These are phyloP conservation scores for Saturnispora zaruensis DNA, from an alignment of 805 yeast genomes.

Conservation along the genomic window DNA sequence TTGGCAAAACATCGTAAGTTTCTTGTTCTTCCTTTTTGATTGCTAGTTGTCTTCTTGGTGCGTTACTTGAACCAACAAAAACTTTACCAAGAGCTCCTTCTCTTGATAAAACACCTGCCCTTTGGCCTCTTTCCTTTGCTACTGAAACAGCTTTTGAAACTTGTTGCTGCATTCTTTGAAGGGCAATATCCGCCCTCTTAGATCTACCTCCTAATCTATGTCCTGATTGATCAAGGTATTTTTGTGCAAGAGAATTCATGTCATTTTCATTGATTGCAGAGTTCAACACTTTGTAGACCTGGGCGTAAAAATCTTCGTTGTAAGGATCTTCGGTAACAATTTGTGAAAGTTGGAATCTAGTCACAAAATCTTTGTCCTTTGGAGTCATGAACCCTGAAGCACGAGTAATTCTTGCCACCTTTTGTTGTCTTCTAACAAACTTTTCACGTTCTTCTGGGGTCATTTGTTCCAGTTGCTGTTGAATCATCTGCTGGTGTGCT, in stretches of 20 bases:
- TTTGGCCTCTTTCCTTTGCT: constrained; percentile 74
- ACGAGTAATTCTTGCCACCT: constrained; percentile 64
- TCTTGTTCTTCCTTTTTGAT: constrained; percentile 30
- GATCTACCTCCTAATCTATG: constrained; percentile 81
- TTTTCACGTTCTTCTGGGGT: constrained; percentile 68
- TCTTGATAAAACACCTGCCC: constrained; percentile 48
- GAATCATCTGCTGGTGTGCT: constrained; percentile 23
- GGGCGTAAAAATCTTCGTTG: constrained; percentile 93
- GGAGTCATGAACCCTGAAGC: constrained; percentile 95
- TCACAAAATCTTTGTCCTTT: constrained; percentile 91
- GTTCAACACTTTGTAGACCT: constrained; percentile 75
- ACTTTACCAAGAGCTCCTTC: constrained; percentile 91
- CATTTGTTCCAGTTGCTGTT: constrained; percentile 34
- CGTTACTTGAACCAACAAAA: constrained; percentile 67
- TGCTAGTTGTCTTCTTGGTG: constrained; percentile 81
- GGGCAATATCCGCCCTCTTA: constrained; percentile 79
- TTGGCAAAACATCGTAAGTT: constrained; percentile 22
- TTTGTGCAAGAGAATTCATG: constrained; percentile 81
- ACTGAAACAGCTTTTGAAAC: constrained; percentile 93
- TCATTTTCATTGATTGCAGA: constrained; percentile 47
- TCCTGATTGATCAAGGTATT: constrained; percentile 85
- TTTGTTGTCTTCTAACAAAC: constrained; percentile 59
- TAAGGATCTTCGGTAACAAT: constrained; percentile 96
- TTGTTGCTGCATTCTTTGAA: constrained; percentile 97
- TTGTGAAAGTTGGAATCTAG: constrained; percentile 89